Conservation (phyloP, 352 stramenopile species). For the Hyaloperonospora brassicae region DNA sequence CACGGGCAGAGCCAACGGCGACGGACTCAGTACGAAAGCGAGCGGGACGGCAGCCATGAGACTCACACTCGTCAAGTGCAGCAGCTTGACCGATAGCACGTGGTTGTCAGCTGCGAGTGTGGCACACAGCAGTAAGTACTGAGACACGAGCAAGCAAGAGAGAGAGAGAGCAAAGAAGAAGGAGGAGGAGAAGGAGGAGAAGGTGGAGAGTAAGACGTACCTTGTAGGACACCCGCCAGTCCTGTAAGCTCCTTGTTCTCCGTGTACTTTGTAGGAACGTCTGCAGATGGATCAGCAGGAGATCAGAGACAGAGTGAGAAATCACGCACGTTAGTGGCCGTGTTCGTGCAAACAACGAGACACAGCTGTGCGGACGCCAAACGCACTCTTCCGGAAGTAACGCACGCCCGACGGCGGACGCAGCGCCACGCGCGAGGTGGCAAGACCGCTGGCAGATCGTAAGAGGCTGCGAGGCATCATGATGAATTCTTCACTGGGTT, state of each 20-base stretch:
- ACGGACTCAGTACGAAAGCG: slow-evolving; percentile 76
- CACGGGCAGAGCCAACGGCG: slow-evolving; percentile 55
- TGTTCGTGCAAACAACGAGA: neutral
- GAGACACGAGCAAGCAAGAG: neutral
- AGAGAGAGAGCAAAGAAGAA: neutral
- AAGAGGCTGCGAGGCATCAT: slow-evolving; percentile 50
- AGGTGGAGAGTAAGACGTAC: slow-evolving; percentile 12
- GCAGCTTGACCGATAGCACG: slow-evolving; percentile 49
- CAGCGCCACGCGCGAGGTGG: slow-evolving; percentile 18
- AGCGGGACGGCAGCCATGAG: slow-evolving; percentile 54
- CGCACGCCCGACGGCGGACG: slow-evolving; percentile 35
- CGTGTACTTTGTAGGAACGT: slow-evolving; percentile 52
- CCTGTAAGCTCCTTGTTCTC: slow-evolving; percentile 74
- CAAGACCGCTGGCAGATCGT: slow-evolving; percentile 30
- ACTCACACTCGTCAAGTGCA: slow-evolving; percentile 49
- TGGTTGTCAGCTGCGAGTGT: slow-evolving; percentile 59
- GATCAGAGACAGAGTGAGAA: neutral
- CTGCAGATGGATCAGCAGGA: slow-evolving; percentile 17
- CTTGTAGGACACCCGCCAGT: slow-evolving; percentile 59
- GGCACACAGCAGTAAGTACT: neutral
- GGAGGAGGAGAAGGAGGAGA: too few relatives aligned
- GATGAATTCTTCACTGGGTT: neutral
- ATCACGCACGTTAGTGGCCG: neutral
- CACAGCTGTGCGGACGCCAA: neutral
- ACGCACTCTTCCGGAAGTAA: slow-evolving; percentile 72